These are phyloP conservation scores for Paxillus ammoniavirescens DNA, from an alignment of 768 basidiomycete genomes.

Conservation along the genomic window DNA sequence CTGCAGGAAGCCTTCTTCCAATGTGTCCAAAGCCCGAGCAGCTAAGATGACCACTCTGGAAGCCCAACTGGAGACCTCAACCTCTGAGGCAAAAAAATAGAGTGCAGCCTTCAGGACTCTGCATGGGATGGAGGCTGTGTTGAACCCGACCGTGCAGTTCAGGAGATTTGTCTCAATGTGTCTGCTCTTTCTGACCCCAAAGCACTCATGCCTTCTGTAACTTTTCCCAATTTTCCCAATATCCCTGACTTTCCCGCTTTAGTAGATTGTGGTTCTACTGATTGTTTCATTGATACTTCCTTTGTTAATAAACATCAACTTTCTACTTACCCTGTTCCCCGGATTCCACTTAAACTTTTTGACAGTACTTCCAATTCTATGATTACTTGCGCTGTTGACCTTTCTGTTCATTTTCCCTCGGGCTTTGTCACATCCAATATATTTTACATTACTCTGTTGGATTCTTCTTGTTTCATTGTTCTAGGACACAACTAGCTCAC, in stretches of 20 bases:
- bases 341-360: neutral
- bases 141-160: neutral
- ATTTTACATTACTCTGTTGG: too few relatives aligned
- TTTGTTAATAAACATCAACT: neutral
- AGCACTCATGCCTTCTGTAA: neutral
- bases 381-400: neutral
- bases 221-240: neutral
- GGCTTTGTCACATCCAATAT: too few relatives aligned
- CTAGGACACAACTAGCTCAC: too few relatives aligned
- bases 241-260: neutral
- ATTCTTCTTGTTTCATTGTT: too few relatives aligned
- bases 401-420: too few relatives aligned
- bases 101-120: neutral
- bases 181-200: neutral
- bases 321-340: neutral
- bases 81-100: conserved; percentile 7
- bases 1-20: neutral
- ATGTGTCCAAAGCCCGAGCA: neutral
- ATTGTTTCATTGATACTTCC: neutral
- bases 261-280: neutral
- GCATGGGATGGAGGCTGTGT: neutral
- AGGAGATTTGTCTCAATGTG: conserved; percentile 1
- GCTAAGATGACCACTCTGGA: neutral
- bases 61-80: neutral
- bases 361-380: neutral